These are phyloP conservation scores for Aspergillus funiculosus DNA, from an alignment of 495 filamentous ascomycete species.

Conservation along the genomic window DNA sequence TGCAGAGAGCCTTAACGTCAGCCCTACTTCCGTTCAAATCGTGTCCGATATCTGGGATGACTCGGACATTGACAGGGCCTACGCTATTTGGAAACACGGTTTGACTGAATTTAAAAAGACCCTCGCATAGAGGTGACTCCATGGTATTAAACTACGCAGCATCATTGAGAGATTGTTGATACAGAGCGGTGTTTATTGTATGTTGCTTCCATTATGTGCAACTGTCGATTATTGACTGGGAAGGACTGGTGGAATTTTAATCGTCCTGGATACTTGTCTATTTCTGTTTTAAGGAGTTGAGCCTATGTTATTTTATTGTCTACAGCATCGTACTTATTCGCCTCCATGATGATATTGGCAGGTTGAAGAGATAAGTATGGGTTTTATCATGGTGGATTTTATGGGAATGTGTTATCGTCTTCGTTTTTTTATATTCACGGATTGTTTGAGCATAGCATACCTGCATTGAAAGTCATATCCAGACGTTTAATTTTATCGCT, in stretches of 20 bases:
- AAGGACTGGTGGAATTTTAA: neutral
- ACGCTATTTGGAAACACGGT: constrained; percentile 11
- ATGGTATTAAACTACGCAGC: no score
- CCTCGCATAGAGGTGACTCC: constrained; percentile 5
- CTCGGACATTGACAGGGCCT: constrained; percentile 14
- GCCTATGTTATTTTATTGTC: neutral
- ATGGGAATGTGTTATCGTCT: neutral
- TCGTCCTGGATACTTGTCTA: neutral
- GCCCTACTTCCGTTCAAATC: constrained; percentile 6
- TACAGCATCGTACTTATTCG: neutral
- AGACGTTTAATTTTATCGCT: constrained; percentile 1
- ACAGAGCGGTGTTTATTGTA: neutral
- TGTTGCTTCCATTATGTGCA: constrained; percentile 3
- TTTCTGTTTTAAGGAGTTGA: neutral
- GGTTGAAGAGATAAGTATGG: neutral
- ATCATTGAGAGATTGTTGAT: neutral
- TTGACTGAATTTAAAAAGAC: constrained; percentile 19
- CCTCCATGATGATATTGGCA: constrained; percentile 11
- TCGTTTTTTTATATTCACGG: neutral
- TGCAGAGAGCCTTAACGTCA: constrained; percentile 13
- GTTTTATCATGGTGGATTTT: neutral
- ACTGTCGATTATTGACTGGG: neutral
- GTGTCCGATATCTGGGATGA: constrained; percentile 14
- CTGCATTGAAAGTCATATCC: neutral
- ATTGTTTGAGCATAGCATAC: neutral